Evolutionary conservation across 345 rosid species (phyloP).

Genomic region (Toxicodendron radicans): DNA sequence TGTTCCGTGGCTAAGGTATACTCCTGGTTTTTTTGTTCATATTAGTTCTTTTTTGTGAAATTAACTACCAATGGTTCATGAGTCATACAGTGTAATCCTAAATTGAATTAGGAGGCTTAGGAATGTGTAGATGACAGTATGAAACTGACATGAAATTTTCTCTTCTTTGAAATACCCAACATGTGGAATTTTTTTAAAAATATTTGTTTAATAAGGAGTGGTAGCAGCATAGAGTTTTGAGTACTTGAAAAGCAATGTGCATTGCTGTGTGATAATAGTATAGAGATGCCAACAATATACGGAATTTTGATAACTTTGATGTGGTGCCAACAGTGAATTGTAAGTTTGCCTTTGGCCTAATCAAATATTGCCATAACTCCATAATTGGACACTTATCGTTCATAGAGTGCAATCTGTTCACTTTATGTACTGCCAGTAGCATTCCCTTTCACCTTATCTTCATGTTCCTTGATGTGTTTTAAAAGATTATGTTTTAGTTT

Average conservation of each 20-base stretch:
- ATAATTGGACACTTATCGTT: not conserved
- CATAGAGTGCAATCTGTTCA: not conserved
- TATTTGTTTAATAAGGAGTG: not conserved
- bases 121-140: not conserved
- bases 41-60: not conserved
- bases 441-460: slow-evolving; percentile 2
- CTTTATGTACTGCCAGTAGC: not conserved
- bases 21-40: slow-evolving; percentile 19
- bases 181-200: not conserved
- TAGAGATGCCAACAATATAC: not conserved
- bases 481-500: not conserved
- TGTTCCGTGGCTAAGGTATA: slow-evolving; percentile 95
- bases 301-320: slow-evolving; percentile 3
- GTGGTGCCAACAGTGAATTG: slow-evolving; percentile 6
- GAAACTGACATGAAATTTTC: not conserved
- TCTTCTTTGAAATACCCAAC: not conserved
- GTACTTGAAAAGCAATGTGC: not conserved
- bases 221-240: not conserved
- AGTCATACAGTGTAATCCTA: slow-evolving; percentile 2
- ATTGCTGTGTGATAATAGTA: slow-evolving; percentile 1
- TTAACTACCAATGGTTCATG: not conserved
- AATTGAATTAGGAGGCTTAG: not conserved
- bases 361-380: not conserved
- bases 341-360: slow-evolving; percentile 1
- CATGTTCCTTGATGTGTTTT: not conserved